Evolutionary conservation across 2,329 filamentous ascomycete species (phyloP), one percentile per base, ranked within the genome.

Genomic region (Onygena corvina): DNA sequence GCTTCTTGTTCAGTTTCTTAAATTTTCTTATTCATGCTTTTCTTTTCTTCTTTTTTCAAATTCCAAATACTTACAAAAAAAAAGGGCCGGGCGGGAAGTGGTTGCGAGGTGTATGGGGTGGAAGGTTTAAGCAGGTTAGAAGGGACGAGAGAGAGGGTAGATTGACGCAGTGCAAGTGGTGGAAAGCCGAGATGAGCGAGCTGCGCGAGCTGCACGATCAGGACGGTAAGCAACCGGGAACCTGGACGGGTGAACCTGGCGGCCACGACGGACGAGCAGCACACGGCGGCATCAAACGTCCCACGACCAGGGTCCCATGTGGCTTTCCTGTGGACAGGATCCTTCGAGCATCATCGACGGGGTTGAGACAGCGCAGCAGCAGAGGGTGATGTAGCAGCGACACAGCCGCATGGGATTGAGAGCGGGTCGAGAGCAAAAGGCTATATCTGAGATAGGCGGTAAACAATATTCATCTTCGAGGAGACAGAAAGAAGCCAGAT

Each of bases 11-110:
- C n/a, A n/a, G n/a, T n/a, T n/a, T n/a, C n/a, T 21, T 21, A 40
- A 21, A 11, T 40, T 40, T 23, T 11, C 36, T 11, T 18, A 14
- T 38, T 18, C 16, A 16, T 40, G 11, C 36, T 40, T 18, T 40
- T 40, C 25, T 40, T 18, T 21, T 40, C 25, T 40, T 23, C 25
- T 18, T 18, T 6, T 40, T 40, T 40, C 3, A 40, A 21, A 40
- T 40, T 40, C 36, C 36, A 40, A 40, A 40, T 40, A 20, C 21
- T 40, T 40, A 40, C 36, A 40, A 40, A 40, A n/a, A n/a, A n/a
- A n/a, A 40, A 40, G 18, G 36, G 36, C 36, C 11, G 36, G 25
- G 25, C 8, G 36, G 36, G 25, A 40, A 40, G 36, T n/a, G 36
- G 36, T 40, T 40, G 36, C 36, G 36, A 40, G 36, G 36, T 23